These are phyloP conservation scores for Scleroderma citrinum DNA, from an alignment of 768 basidiomycete species.

Conservation along the genomic window DNA sequence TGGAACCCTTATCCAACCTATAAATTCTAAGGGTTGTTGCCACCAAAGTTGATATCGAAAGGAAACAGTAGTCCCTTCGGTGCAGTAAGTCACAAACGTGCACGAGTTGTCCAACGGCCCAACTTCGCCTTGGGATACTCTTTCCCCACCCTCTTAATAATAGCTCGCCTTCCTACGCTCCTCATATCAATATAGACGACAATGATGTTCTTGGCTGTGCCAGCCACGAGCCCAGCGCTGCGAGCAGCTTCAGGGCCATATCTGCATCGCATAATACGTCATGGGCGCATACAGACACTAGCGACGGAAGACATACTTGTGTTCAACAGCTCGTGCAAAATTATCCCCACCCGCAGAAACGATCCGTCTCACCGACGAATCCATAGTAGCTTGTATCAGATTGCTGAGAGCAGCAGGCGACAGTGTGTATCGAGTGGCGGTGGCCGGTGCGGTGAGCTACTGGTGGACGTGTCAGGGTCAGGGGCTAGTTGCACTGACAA, in stretches of 20 bases:
- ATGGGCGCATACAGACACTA: neutral
- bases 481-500: neutral
- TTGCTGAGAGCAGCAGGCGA: conserved; percentile 55
- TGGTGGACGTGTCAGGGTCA: neutral
- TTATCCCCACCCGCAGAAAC: conserved; percentile 45
- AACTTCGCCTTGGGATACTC: conserved; percentile 46
- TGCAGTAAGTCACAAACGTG: no score
- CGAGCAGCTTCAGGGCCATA: conserved; percentile 63
- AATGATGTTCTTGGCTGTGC: conserved; percentile 63
- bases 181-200: conserved; percentile 73
- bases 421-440: conserved; percentile 35
- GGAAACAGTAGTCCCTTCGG: no score
- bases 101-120: no score
- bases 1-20: no score
- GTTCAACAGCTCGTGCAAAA: conserved; percentile 46
- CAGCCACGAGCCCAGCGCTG: conserved; percentile 52
- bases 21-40: no score
- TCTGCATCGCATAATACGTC: conserved; percentile 17
- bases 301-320: conserved; percentile 39
- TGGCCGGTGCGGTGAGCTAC: neutral
- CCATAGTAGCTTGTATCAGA: conserved; percentile 58
- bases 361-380: conserved; percentile 49
- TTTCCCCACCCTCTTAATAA: conserved; percentile 59
- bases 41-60: no score
- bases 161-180: conserved; percentile 64